Conservation (phyloP, 768 basidiomycete genomes). For the Boletus rubropictus region DNA sequence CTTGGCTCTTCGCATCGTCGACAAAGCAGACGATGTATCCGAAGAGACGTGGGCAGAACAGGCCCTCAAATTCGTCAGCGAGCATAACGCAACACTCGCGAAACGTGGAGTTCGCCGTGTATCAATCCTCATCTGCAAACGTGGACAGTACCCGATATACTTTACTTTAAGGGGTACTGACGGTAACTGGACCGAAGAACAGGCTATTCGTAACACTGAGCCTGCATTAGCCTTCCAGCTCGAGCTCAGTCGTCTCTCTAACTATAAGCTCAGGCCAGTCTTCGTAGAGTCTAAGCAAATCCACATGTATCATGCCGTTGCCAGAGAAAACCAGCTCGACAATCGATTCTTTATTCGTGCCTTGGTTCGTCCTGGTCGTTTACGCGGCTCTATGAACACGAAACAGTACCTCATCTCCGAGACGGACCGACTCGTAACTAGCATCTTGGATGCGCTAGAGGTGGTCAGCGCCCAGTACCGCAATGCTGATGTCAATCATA, state of each 20-base stretch:
- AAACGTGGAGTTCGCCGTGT: slow-evolving; percentile 86
- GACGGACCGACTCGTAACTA: slow-evolving; percentile 93
- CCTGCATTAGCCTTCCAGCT: slow-evolving; percentile 97
- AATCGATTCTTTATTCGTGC: slow-evolving; percentile 97
- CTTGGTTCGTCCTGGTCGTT: slow-evolving; percentile 90
- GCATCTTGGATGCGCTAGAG: slow-evolving; percentile 90
- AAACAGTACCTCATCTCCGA: slow-evolving; percentile 99
- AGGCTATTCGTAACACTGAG: slow-evolving; percentile 96
- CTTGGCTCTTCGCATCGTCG: slow-evolving; percentile 84
- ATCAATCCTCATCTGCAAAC: slow-evolving; percentile 87
- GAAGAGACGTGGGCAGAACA: slow-evolving; percentile 74
- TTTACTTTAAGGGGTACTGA: slow-evolving; percentile 79
- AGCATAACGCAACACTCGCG: slow-evolving; percentile 52
- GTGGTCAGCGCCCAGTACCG: slow-evolving; percentile 86
- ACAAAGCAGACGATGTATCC: slow-evolving; percentile 68
- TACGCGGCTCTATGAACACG: slow-evolving; percentile 86
- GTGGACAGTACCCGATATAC: slow-evolving; percentile 89
- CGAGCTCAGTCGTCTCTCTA: slow-evolving; percentile 91
- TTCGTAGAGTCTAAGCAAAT: slow-evolving; percentile 97
- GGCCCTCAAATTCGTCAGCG: slow-evolving; percentile 68
- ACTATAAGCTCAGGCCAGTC: slow-evolving; percentile 94
- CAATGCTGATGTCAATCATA: slow-evolving; percentile 96
- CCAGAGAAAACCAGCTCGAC: slow-evolving; percentile 95
- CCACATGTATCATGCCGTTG: slow-evolving; percentile 95
- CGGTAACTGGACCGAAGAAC: slow-evolving; percentile 84